Conservation (phyloP, 2,329 filamentous ascomycete genomes). For the Phialophora expanda region DNA sequence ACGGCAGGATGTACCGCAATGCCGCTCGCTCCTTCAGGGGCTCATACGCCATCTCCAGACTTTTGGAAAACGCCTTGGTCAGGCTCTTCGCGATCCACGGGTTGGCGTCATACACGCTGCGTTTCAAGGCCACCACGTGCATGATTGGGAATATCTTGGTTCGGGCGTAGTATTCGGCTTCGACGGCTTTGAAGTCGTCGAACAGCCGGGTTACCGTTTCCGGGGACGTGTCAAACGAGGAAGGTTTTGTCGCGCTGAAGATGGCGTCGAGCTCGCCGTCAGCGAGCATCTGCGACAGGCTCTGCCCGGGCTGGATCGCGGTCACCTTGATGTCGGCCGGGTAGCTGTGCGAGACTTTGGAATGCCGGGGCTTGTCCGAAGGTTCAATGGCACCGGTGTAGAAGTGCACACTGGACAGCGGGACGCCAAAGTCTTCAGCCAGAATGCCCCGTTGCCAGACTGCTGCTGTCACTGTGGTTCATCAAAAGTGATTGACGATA, state of each 20-base stretch:
- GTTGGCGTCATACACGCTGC: conserved; percentile 35
- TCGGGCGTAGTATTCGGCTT: conserved; percentile 34
- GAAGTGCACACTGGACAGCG: conserved; percentile 28
- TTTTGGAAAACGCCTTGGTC: conserved; percentile 33
- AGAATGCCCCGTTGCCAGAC: conserved; percentile 38
- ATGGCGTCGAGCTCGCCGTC: conserved; percentile 37
- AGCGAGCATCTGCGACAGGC: conserved; percentile 35
- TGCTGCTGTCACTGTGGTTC: conserved; percentile 35
- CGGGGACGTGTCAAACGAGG: conserved; percentile 28
- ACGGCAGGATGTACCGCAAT: conserved; percentile 38
- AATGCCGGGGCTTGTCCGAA: conserved; percentile 19
- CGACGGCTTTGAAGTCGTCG: conserved; percentile 35
- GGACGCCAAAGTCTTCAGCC: conserved; percentile 36
- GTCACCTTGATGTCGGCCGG: conserved; percentile 32
- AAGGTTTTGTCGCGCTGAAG: conserved; percentile 37
- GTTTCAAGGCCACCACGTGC: conserved; percentile 36
- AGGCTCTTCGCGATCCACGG: conserved; percentile 38
- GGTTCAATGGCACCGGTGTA: conserved; percentile 22
- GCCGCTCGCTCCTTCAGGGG: conserved; percentile 30
- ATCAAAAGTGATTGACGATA: no score
- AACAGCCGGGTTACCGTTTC: conserved; percentile 27
- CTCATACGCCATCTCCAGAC: conserved; percentile 36
- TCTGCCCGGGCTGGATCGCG: conserved; percentile 21
- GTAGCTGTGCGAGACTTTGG: conserved; percentile 42
- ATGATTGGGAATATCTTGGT: conserved; percentile 39